phyloP scores from a whole-genome alignment of 108 stramenopile species.

The Nitzschia sp. region DNA sequence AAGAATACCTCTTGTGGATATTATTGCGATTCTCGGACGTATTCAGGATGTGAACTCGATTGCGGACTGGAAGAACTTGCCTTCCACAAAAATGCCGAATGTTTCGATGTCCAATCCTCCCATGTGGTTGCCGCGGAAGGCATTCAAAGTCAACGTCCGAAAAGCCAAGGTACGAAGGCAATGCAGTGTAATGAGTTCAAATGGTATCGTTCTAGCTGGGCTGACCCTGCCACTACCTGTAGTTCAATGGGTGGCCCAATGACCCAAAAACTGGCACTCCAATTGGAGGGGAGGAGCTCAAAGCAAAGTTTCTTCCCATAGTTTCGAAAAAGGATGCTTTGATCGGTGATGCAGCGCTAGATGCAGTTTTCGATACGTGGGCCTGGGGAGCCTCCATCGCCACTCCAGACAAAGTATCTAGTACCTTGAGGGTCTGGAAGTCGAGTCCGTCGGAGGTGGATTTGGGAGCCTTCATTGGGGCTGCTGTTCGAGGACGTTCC shows the following conservation, averaged over 20 bases:
- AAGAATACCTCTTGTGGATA: slow-evolving; percentile 32
- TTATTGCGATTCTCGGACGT: slow-evolving; percentile 38
- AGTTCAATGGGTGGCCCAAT: slow-evolving; percentile 39
- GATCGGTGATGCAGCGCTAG: slow-evolving; percentile 46
- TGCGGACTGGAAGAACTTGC: slow-evolving; percentile 41
- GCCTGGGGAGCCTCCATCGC: slow-evolving; percentile 48
- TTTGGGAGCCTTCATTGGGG: slow-evolving; percentile 25
- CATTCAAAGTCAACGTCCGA: slow-evolving; percentile 44
- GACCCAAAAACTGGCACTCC: slow-evolving; percentile 37
- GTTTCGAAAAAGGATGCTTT: slow-evolving; percentile 20
- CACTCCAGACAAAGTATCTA: slow-evolving; percentile 45
- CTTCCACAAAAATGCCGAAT: slow-evolving; percentile 22
- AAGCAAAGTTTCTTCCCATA: slow-evolving; percentile 16
- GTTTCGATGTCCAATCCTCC: slow-evolving; percentile 10
- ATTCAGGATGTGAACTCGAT: slow-evolving; percentile 25
- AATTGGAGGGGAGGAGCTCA: slow-evolving; percentile 38
- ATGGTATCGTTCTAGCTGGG: neutral
- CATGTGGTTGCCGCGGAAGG: slow-evolving; percentile 44
- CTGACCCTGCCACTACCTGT: no score
- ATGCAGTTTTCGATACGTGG: slow-evolving; percentile 55
- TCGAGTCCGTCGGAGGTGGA: slow-evolving; percentile 20
- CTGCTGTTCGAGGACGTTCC: slow-evolving; percentile 36
- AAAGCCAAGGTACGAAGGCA: slow-evolving; percentile 17
- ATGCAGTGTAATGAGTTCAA: neutral
- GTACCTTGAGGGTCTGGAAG: slow-evolving; percentile 22